A percentile compares a stretch with the other conserved stretches of the same genome.
Conservation (phyloP, 345 rosid genomes). For the Pistacia integerrima region DNA sequence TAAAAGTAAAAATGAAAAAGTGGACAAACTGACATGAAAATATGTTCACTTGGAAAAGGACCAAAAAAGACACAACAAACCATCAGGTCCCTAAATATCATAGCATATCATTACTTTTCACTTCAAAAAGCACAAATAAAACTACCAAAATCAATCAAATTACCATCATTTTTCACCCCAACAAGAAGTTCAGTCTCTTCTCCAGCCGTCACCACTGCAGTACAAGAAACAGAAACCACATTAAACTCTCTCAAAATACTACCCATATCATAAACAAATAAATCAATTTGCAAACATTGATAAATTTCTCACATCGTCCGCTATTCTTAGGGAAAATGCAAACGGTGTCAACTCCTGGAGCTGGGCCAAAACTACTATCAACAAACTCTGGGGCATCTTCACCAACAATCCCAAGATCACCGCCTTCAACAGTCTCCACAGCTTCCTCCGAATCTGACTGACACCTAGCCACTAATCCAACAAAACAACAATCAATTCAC, state of each 20-base stretch:
- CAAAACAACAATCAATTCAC: slow-evolving; percentile 15
- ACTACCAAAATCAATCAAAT: slow-evolving; percentile 3
- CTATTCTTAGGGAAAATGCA: slow-evolving; percentile 81
- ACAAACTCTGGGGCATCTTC: slow-evolving; percentile 62
- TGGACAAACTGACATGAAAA: not conserved
- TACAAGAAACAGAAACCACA: slow-evolving; percentile 11
- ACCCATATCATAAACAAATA: not conserved
- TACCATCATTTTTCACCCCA: slow-evolving; percentile 92
- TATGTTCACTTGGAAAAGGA: not conserved
- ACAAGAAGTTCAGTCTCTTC: slow-evolving; percentile 76
- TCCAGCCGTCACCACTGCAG: slow-evolving; percentile 78
- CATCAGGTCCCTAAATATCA: not conserved
- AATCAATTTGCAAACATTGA: not conserved
- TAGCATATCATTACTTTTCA: not conserved
- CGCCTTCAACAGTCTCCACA: slow-evolving; percentile 54
- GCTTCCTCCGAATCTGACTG: slow-evolving; percentile 64
- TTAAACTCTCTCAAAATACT: slow-evolving; percentile 10
- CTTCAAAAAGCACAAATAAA: slow-evolving; percentile 1
- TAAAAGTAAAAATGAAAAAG: not conserved
- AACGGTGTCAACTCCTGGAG: slow-evolving; percentile 68
- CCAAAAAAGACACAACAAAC: not conserved
- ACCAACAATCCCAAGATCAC: slow-evolving; percentile 67
- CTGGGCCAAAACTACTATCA: slow-evolving; percentile 49
- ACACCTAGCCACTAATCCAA: slow-evolving; percentile 60
- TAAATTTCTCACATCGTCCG: slow-evolving; percentile 49